Conservation (phyloP, 1,139 yeast genomes). For the Magnusiomyces suaveolens region DNA sequence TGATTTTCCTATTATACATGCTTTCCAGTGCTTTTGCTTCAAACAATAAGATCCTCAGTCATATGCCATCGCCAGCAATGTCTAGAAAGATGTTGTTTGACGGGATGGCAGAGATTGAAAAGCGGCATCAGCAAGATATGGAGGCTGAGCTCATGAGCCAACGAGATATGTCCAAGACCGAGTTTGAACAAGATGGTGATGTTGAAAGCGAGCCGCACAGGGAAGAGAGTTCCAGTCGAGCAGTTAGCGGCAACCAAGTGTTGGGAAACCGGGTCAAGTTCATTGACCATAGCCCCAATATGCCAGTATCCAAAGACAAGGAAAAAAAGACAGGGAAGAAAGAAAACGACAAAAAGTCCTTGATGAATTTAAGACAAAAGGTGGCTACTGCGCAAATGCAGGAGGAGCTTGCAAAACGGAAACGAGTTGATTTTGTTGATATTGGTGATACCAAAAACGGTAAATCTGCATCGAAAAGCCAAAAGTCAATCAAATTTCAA, state of each 20-base stretch:
- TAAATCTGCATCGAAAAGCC: not conserved
- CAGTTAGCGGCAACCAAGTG: not conserved
- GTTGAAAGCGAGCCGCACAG: conserved; percentile 2
- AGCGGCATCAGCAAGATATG: not conserved
- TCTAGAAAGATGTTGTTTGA: conserved; percentile 39
- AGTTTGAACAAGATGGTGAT: not conserved
- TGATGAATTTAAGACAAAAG: not conserved
- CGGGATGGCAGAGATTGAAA: conserved; percentile 28
- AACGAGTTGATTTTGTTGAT: not conserved
- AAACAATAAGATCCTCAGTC: conserved; percentile 34
- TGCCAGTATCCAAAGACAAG: too few relatives aligned
- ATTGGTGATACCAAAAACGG: not conserved
- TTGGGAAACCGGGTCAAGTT: not conserved
- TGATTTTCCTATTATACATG: conserved; percentile 36
- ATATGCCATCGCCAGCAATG: conserved; percentile 38
- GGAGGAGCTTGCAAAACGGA: not conserved
- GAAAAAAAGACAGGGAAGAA: not conserved
- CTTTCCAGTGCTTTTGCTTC: conserved; percentile 37
- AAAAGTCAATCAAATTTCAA: not conserved
- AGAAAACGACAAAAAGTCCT: not conserved
- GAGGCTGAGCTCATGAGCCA: not conserved
- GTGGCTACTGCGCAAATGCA: not conserved
- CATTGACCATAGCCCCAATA: not conserved
- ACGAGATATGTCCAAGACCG: not conserved
- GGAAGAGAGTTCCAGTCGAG: conserved; percentile 1